Base-by-base conservation (phyloP, 2,329 filamentous ascomycete species). In the Colletotrichum zoysiae region DNA sequence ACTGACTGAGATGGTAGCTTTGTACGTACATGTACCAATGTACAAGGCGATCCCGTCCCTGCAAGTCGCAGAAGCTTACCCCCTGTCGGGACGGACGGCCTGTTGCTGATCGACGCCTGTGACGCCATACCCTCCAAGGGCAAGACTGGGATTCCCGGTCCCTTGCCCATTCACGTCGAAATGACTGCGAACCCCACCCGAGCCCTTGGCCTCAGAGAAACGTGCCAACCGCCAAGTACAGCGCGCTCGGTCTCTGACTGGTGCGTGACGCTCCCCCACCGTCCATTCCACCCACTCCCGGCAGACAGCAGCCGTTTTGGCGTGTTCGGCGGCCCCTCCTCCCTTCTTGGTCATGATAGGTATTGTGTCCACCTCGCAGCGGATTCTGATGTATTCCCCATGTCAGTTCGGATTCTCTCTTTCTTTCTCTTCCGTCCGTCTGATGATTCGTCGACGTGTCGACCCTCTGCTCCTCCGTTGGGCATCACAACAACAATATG, bases 101-200 rank as follows among this genome's bases (percentile, higher is more conserved):
- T 74, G 73, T 77, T 75, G 66, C 65, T 67, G 78, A 79, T 79
- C 78, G 77, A 71, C 77, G 70, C 68, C 66, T 75, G 78, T 79
- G 78, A 79, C 78, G 78, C 78, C 78, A 79, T 79, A 74, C 69
- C 69, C 55, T 64, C 65, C 69, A 64, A n/a, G 65, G 59, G 58
- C 65, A 69, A 69, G 65, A 30, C 69, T 50, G 50, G 59, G 58
- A 62, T 59, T 59, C 59, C 65, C 55, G 18, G 53, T 55, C 69
- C 48, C 59, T 57, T n/a, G 48, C 65, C 68, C 68, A 42, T 26
- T 46, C 23, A 55, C 51, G 51, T 46, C 58, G 44, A 63, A 38
- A 40, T 40, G 18, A 70, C 46, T 30, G 69, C 46, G 59, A 68
- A 55, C 65, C 55, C 61, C 57, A 67, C 56, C 46, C 60, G 55